Conservation (phyloP, 129 eudicot species). For the Flaveria linearis region DNA sequence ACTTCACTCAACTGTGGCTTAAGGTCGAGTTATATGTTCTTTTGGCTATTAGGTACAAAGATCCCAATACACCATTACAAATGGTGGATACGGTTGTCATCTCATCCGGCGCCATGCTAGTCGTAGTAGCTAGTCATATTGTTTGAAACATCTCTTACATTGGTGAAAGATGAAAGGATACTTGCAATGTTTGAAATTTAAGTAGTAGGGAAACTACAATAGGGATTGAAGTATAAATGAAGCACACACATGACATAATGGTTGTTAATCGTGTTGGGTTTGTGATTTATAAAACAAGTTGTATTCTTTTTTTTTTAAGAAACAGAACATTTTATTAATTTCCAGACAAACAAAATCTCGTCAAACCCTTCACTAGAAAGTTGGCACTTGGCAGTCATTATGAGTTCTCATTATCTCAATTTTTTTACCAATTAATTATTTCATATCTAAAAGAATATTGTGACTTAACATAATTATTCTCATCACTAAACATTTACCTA, state of each 20-base stretch:
- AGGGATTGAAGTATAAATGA: not conserved
- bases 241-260: not conserved
- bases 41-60: not conserved
- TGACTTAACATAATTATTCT: not conserved
- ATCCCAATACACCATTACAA: not conserved
- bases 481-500: conserved; percentile 2
- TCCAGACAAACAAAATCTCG: no score
- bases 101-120: not conserved
- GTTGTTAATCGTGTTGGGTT: not conserved
- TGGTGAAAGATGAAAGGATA: not conserved
- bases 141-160: not conserved
- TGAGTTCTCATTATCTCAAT: not conserved
- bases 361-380: not conserved
- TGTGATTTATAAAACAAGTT: no score
- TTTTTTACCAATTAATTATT: not conserved
- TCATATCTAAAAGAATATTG: not conserved
- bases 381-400: not conserved
- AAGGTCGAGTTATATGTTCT: not conserved
- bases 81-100: not conserved
- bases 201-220: not conserved
- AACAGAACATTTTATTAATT: no score
- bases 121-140: not conserved
- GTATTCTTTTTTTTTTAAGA: no score
- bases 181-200: not conserved
- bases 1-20: no score